These are phyloP conservation scores for Tetrahymena borealis DNA, from an alignment of 73 alveolate species.

Conservation along the genomic window DNA sequence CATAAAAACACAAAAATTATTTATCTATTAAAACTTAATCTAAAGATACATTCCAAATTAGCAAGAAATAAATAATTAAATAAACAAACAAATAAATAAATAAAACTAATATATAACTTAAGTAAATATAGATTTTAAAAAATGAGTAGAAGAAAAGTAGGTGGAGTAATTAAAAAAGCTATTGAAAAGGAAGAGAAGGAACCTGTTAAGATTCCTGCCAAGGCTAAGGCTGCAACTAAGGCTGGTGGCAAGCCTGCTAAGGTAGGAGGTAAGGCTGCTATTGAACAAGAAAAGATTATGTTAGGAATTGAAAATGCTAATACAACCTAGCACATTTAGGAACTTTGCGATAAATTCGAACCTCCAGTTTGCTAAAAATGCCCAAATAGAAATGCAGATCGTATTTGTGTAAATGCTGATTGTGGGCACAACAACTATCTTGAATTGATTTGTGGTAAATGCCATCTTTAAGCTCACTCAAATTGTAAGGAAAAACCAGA, in stretches of 20 bases:
- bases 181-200: not conserved
- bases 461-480: not conserved
- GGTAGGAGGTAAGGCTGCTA: not conserved
- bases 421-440: not conserved
- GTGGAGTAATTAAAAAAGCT: not conserved
- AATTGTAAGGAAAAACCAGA: not conserved
- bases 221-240: not conserved
- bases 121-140: too few species aligned
- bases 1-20: too few species aligned
- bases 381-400: not conserved
- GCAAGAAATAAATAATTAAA: not conserved
- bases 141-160: not conserved
- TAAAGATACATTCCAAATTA: too few species aligned
- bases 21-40: too few species aligned
- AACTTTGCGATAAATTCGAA: not conserved
- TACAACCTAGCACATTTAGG: not conserved
- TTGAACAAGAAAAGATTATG: not conserved
- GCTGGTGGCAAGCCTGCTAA: not conserved
- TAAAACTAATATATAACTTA: too few species aligned
- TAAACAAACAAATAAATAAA: not conserved
- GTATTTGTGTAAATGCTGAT: not conserved
- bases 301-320: not conserved
- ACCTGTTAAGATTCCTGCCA: not conserved
- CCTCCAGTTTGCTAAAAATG: not conserved
- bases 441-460: not conserved